Conservation (phyloP, 108 stramenopile genomes). For the Pseudonitzschia multiseries region DNA sequence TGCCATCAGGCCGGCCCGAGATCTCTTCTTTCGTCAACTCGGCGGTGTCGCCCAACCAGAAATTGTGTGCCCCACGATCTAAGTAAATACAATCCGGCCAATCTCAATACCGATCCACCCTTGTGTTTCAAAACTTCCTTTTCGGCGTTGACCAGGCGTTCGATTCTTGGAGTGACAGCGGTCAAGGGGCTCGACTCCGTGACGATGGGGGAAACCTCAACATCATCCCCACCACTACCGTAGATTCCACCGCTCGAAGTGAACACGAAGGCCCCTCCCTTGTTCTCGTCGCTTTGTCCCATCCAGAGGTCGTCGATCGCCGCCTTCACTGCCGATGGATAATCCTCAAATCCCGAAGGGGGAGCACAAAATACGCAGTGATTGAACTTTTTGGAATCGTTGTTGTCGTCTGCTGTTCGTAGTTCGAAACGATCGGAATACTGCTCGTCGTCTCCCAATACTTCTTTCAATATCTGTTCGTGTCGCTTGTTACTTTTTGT, state of each 20-base stretch:
- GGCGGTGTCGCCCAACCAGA: slow-evolving; percentile 54
- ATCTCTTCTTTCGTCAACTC: slow-evolving; percentile 52
- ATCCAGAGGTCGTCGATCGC: slow-evolving; percentile 54
- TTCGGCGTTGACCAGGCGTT: slow-evolving; percentile 71
- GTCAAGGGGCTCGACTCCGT: slow-evolving; percentile 54
- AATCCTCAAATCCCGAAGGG: slow-evolving; percentile 87
- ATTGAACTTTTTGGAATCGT: slow-evolving; percentile 38
- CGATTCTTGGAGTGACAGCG: slow-evolving; percentile 53
- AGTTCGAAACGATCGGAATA: slow-evolving; percentile 13
- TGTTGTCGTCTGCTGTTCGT: slow-evolving; percentile 50
- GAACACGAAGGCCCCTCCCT: slow-evolving; percentile 75
- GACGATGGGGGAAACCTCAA: slow-evolving; percentile 53
- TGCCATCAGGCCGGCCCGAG: slow-evolving; percentile 71
- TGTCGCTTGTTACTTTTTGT: slow-evolving; percentile 74
- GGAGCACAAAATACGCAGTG: slow-evolving; percentile 91
- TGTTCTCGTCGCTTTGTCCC: slow-evolving; percentile 28
- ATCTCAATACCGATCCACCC: slow-evolving; percentile 67
- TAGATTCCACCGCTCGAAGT: slow-evolving; percentile 84
- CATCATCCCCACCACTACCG: slow-evolving; percentile 34
- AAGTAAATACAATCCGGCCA: slow-evolving; percentile 82
- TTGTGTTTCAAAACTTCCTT: slow-evolving; percentile 30
- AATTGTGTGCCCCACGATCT: slow-evolving; percentile 85
- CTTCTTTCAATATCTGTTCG: slow-evolving; percentile 48
- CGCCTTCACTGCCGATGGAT: slow-evolving; percentile 58
- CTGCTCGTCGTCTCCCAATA: slow-evolving; percentile 28